Evolutionary conservation across 164 flowering plant species (phyloP), one percentile per base, ranked within the genome.

Genomic region (Platanus orientalis): DNA sequence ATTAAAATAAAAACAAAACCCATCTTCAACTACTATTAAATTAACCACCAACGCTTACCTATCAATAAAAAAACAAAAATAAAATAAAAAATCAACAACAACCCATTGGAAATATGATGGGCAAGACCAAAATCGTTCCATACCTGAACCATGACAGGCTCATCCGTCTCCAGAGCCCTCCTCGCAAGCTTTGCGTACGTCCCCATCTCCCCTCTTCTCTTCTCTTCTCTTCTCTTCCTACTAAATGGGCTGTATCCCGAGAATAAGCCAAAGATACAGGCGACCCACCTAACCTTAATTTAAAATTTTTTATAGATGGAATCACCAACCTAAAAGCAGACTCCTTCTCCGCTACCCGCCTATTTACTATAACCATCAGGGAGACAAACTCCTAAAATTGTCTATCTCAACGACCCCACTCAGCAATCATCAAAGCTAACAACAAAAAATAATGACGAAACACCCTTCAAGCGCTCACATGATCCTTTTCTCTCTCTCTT

Each of bases 141-240:
- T 61, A 87, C 94, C 94, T 87, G 69, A 76, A 85, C 85, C 94
- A 87, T 85, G 54, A 87, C 76, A 3, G 94, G 88, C 69, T 78
- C 73, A 6, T 85, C 82, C 47, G 94, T 87, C 67, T 71, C 82
- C 81, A 87, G 21, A 68, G 80, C 85, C 67, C 94, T 83, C 67
- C 62, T 78, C 0, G 90, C 84, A 58, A 87, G 84, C 75, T 50
- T 81, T 62, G 73, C 81, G 40, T 23, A 70, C 30, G 90, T 81
- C 73, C 85, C 88, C 90, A 87, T 87, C 63, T 83, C 68, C 19
- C n/a, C n/a, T n/a, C 50, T 32, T 16, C 19, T 25, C 67, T 60
- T n/a, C 54, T 51, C 54, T 47, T 25, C 30, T n/a, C 27, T 34
- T 26, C 23, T 13, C 32, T 26, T 26, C 19, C 32, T 27, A 25